Base-by-base conservation (phyloP, 768 basidiomycete species). In the Candolleomyces eurysporus region DNA sequence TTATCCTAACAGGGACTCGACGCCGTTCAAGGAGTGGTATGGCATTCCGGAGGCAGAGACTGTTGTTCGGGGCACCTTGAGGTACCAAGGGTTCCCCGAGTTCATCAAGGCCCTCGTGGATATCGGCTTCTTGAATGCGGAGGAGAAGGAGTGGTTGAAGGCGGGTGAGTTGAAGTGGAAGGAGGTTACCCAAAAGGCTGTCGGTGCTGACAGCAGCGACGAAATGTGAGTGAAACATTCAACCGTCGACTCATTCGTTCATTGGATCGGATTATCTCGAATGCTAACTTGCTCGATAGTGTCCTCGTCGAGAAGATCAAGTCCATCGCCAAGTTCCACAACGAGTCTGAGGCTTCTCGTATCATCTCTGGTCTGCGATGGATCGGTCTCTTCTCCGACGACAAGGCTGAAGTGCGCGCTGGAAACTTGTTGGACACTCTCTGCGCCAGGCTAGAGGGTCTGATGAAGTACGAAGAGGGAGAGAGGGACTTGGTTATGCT, bases 401-500 rank as follows among this genome's bases (percentile, higher is more conserved):
- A 85, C 49, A 82, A 82, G 60, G 85, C 87, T 32, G 77, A 70
- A 32, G 80, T 87, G 1, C 84, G 91, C 46, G 86, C 79, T 36
- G 82, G 82, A 40, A 95, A 91, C 76, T 82, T 96, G 65, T 86
- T 99, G 65, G 94, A 97, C 76, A 96, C 97, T 4, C 89, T 99
- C 62, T 97, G 96, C 72, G 92, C 85, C 2, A 87, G 83, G 21
- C 84, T 99, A 53, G 96, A 99, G 80, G 85, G 80, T 62, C 83
- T 96, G 72, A 97, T 98, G 92, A 84, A 88, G 74, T 98, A 96
- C 76, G 91, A 88, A 64, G 76, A 81, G 51, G 93, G 92, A 64
- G 95, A 98, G 76, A 89, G 93, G 11, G 96, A 99, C 74, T 85
- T 98, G 63, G 92, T 99, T 62, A 93, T 98, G 88, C 86, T 99